These are phyloP conservation scores for Colletotrichum chrysophilum DNA, from an alignment of 2,329 filamentous ascomycete genomes.

Conservation along the genomic window DNA sequence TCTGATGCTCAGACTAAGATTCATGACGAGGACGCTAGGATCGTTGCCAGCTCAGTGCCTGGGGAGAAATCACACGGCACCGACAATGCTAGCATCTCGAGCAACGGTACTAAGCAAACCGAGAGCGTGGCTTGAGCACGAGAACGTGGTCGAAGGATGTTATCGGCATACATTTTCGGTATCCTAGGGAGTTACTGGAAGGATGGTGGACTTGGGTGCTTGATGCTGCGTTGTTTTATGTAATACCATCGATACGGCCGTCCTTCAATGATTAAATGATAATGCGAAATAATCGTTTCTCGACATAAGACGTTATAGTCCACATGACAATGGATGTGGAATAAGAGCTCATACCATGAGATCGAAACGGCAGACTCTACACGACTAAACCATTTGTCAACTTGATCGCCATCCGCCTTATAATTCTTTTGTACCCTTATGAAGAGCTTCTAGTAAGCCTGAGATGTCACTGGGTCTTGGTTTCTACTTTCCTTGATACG, in stretches of 20 bases:
- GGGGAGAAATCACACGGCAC: neutral
- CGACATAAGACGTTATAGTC: neutral
- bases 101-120: conserved; percentile 1
- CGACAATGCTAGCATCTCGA: neutral
- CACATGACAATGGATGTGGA: neutral
- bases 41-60: neutral
- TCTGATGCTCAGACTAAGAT: conserved; percentile 6
- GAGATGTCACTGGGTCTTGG: neutral
- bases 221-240: neutral
- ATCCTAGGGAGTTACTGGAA: neutral
- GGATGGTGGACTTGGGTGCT: neutral
- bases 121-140: neutral
- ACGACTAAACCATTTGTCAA: neutral
- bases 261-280: conserved; percentile 1
- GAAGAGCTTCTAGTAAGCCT: neutral
- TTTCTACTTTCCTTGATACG: neutral
- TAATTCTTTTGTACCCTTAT: accelerated
- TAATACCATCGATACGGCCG: conserved; percentile 8
- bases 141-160: neutral
- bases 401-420: neutral
- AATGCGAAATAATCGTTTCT: neutral
- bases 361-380: neutral
- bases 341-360: neutral
- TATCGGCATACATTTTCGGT: neutral
- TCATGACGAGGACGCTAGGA: conserved; percentile 8